phyloP scores from a whole-genome alignment of 2,329 filamentous ascomycete genomes.

The Aspergillus neotritici region DNA sequence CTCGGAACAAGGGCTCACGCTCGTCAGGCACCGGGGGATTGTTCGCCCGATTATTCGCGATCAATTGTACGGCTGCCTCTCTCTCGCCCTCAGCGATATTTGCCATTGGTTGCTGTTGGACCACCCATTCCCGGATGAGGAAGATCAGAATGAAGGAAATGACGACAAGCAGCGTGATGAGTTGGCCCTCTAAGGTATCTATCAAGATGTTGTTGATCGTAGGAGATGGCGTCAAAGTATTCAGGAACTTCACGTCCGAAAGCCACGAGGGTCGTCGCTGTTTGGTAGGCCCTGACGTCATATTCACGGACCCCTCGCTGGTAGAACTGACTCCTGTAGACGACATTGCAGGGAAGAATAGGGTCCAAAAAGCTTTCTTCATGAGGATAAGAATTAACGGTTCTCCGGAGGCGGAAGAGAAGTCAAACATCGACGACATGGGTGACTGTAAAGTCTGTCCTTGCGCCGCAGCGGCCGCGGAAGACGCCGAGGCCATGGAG shows the following conservation, averaged over 20 bases:
- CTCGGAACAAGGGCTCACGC: no score
- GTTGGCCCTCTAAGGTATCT: constrained; percentile 81
- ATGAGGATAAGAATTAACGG: constrained; percentile 43
- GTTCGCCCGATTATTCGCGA: constrained; percentile 34
- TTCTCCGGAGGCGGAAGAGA: constrained; percentile 38
- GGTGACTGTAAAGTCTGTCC: constrained; percentile 30
- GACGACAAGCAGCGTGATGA: constrained; percentile 88
- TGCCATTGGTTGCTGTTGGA: constrained; percentile 91
- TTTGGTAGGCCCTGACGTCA: constrained; percentile 23
- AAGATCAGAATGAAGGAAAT: constrained; percentile 96
- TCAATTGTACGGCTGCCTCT: constrained; percentile 47
- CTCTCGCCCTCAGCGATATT: constrained; percentile 62
- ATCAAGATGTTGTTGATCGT: constrained; percentile 73
- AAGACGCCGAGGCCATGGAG: constrained; percentile 4
- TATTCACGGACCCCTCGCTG: constrained; percentile 20
- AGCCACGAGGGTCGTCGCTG: constrained; percentile 46
- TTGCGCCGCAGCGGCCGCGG: constrained; percentile 19
- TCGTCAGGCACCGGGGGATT: no score
- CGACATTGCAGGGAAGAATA: constrained; percentile 29
- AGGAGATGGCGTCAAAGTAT: constrained; percentile 58
- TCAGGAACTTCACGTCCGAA: constrained; percentile 55
- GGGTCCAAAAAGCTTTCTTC: constrained; percentile 38
- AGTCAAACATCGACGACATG: constrained; percentile 37
- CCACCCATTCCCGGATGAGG: constrained; percentile 92
- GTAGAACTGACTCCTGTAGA: constrained; percentile 22